Base-by-base conservation (phyloP, 192 early-diverging fungal genomes). In the Powellomyces hirtus region DNA sequence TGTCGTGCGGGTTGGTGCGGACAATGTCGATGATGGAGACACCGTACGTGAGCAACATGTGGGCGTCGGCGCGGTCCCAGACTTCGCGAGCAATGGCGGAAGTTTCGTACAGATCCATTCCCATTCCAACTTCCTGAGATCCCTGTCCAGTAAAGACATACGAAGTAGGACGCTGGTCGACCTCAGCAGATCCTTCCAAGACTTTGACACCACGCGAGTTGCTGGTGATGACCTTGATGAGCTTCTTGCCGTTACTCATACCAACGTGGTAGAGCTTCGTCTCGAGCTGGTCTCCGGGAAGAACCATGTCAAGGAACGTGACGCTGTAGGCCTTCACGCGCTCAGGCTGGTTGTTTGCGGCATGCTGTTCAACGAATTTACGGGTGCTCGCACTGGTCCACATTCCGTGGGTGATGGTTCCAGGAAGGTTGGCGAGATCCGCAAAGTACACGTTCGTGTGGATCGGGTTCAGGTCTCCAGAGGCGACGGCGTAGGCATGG, bases 61-160 rank as follows among this genome's bases (percentile, higher is more conserved):
- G 92, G 35, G 74, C 62, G 76, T 97, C 95, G 63, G 93, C 92
- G 62, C 89, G 86, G 66, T 97, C 92, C 93, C 95, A 97, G 72
- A 97, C 82, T 27, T 86, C 84, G 70, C 89, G 90, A 31, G 95
- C 93, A 70, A 91, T 79, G 51, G 88, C 77, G 1, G 92, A 94
- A 38, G 85, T 84, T 26, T 75, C 84, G 69, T 95, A 97, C 20
- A 97, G 86, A 42, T 90, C 91, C 93, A 95, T 97, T 58, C 93
- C 94, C 95, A 97, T 97, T 57, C 94, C 93, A 37, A 86, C 81
- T 78, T 95, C 92, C 77, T 97, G 95, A 63, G 95, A 94, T 77
- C 95, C 95, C 75, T 97, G 95, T 42, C 95, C 95, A 56, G 95
- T 97, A 73, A 97, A 97, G 13, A 94, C 92, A 71, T 93, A 97